These are phyloP conservation scores for Neonectria ditissima DNA, from an alignment of 2,329 filamentous ascomycete species.

Conservation along the genomic window DNA sequence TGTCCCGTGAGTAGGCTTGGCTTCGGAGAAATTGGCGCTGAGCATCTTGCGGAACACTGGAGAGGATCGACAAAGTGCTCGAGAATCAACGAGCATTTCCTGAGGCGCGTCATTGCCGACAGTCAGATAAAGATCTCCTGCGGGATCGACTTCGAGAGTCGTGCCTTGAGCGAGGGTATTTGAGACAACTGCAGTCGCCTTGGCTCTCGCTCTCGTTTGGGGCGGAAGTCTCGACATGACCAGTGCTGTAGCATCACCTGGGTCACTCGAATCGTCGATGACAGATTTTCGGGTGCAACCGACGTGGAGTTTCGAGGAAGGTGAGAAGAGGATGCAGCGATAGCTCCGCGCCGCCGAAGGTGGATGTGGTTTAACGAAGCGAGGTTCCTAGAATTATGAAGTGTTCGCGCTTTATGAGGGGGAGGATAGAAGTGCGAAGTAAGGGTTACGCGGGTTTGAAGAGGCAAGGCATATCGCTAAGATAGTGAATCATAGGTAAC, in stretches of 20 bases:
- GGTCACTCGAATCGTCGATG: background rate
- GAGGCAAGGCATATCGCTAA: background rate
- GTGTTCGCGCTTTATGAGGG: background rate
- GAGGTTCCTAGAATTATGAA: background rate
- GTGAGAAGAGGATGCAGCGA: background rate
- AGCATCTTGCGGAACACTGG: conserved; percentile 25
- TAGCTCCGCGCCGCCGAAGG: background rate
- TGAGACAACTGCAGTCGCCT: no score
- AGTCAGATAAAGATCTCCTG: conserved; percentile 1
- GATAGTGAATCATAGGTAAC: no score
- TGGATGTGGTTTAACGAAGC: background rate
- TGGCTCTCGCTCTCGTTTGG: background rate
- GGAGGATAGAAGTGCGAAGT: background rate
- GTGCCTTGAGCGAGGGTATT: no score
- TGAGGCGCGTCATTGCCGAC: background rate
- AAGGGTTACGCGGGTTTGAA: background rate
- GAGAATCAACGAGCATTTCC: conserved; percentile 22
- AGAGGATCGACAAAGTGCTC: background rate
- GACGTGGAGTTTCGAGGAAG: background rate
- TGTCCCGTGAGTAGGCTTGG: background rate
- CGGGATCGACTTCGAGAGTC: conserved; percentile 1
- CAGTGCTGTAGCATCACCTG: background rate
- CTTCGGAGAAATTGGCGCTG: conserved; percentile 9
- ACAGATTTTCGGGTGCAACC: background rate
- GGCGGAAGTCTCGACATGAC: background rate